phyloP scores from a whole-genome alignment of 805 yeast species.

The Candida montana region DNA sequence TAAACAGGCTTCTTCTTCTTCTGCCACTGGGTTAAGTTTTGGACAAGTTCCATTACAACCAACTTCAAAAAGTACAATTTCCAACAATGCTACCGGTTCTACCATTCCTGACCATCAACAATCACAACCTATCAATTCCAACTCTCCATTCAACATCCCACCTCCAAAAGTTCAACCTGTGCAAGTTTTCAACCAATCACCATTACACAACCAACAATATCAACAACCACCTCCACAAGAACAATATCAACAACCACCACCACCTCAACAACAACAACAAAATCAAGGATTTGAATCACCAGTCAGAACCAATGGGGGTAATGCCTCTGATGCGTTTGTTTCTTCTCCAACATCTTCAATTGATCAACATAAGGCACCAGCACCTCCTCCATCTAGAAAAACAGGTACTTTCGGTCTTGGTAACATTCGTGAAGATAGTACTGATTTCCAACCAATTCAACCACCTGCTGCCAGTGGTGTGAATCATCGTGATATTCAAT shows the following conservation, averaged over 20 bases:
- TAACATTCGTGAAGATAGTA: constrained; percentile 29
- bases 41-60: constrained; percentile 33
- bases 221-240: constrained; percentile 2
- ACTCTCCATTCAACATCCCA: constrained; percentile 7
- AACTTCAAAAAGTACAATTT: constrained; percentile 22
- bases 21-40: constrained; percentile 21
- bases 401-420: constrained; percentile 21
- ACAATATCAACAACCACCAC: background rate
- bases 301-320: background rate
- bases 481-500: constrained; percentile 36
- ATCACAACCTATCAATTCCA: background rate
- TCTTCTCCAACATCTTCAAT: background rate
- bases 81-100: constrained; percentile 6
- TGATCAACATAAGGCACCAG: constrained; percentile 35
- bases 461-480: background rate
- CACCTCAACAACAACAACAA: background rate
- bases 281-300: constrained; percentile 1
- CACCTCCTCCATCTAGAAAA: constrained; percentile 54
- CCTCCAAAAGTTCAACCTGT: constrained; percentile 19
- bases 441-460: constrained; percentile 9
- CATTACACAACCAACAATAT: constrained; percentile 4
- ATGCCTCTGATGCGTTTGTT: background rate
- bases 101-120: too few species aligned
- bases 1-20: background rate
- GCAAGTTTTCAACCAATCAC: constrained; percentile 6